phyloP scores from a whole-genome alignment of 441 rosid species.

The Corymbia calophylla region DNA sequence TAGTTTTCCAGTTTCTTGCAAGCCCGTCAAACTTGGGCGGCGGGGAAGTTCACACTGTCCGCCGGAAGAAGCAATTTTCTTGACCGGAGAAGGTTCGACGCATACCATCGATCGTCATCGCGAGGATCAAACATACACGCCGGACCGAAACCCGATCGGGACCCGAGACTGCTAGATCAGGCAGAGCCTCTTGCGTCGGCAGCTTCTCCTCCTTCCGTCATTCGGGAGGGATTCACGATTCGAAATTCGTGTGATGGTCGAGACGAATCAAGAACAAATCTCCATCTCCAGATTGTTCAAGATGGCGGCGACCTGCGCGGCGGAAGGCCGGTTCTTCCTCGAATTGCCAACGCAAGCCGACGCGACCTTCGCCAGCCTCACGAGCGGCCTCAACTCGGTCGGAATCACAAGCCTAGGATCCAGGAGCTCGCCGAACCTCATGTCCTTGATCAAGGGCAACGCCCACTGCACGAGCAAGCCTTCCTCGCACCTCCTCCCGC shows the following conservation, averaged over 20 bases:
- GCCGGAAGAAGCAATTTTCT: not conserved
- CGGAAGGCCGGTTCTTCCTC: conserved; percentile 55
- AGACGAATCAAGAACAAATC: conserved; percentile 1
- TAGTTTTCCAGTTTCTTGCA: not conserved
- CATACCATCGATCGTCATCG: not conserved
- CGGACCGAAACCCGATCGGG: not conserved
- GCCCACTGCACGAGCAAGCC: conserved; percentile 75
- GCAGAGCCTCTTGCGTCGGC: not conserved
- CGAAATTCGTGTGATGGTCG: not conserved
- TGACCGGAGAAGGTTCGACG: not conserved
- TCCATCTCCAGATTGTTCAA: conserved; percentile 52
- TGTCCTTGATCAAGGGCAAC: conserved; percentile 58
- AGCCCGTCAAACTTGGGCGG: not conserved
- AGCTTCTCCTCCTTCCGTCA: not conserved
- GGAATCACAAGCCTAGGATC: conserved; percentile 51
- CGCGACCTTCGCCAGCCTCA: conserved; percentile 72
- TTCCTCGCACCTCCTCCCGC: conserved; percentile 59
- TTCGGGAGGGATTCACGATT: not conserved
- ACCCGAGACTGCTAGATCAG: not conserved
- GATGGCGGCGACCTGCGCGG: conserved; percentile 51
- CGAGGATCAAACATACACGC: not conserved
- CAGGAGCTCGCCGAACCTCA: conserved; percentile 43
- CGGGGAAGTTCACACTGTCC: not conserved
- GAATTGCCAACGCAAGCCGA: conserved; percentile 67
- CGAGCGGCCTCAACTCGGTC: conserved; percentile 34